Base-by-base conservation (phyloP, 805 yeast species). In the Pichia sporocuriosa region DNA sequence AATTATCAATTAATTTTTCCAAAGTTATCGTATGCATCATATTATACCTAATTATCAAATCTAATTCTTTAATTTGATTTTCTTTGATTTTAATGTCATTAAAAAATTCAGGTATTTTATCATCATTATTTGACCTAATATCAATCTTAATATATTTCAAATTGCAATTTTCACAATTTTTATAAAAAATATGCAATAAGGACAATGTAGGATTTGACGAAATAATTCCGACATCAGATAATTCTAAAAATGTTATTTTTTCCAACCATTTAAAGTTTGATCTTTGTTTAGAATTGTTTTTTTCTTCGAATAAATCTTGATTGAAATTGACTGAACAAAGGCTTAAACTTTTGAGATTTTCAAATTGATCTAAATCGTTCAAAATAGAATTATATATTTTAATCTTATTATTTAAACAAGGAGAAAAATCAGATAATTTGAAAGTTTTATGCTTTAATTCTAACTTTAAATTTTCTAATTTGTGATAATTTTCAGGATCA, bases 31-130 rank as follows among this genome's bases (percentile, higher is more conserved):
- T 32, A 39, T 51, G 51, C 28, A 49, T 39, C 11, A 27, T 42
- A 39, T 57, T 57, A 39, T 47, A 52, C 17, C 55, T 40, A 5
- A 57, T 45, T 3, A 38, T 46, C 5, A 58, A 23, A 31, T 55
- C 58, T 12, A 58, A 44, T 40, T 58, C 54, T 10, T 17, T 32
- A 6, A 59, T 42, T 24, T 57, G 48, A 36, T 54, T 47, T 5
- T 12, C 24, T 5, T 47, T 42, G 1, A 50, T 22, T 12, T 17
- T 21, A n/a, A n/a, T n/a, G 15, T 40, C 38, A 9, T 21, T 25
- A 10, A 59, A 27, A 37, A 57, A 51, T 7, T 36, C 30, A 2
- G 51, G 50, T 5, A 47, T 41, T 2, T 49, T 37, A 37, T 59
- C 61, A 13, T 32, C 47, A 2, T 32, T 16, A 1, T 51, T 36